Conservation (phyloP, 352 stramenopile species). For the Phytophthora quininea region DNA sequence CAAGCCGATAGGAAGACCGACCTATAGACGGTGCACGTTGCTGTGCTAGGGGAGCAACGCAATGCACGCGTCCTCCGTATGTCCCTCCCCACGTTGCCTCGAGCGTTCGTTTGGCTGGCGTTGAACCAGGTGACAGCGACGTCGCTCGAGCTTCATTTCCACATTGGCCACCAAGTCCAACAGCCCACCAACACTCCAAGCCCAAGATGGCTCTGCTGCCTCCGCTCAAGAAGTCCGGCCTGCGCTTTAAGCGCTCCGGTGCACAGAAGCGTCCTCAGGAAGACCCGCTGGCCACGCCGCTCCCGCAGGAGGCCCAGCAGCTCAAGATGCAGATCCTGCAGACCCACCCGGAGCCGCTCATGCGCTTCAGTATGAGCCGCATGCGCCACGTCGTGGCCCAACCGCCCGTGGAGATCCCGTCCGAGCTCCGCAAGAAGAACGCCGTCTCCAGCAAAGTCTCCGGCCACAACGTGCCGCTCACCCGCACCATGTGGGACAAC, state of each 20-base stretch:
- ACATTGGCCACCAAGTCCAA: constrained; percentile 15
- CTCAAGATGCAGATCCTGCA: constrained; percentile 67
- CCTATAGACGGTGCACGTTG: constrained; percentile 4
- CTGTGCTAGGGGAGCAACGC: neutral
- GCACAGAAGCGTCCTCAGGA: constrained; percentile 15
- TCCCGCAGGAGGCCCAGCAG: constrained; percentile 52
- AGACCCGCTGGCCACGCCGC: constrained; percentile 6
- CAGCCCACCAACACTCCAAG: neutral
- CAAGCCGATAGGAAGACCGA: neutral
- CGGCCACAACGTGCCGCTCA: constrained; percentile 65
- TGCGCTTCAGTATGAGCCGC: constrained; percentile 70
- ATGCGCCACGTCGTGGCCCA: constrained; percentile 56
- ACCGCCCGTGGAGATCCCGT: constrained; percentile 56
- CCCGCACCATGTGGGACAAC: constrained; percentile 70
- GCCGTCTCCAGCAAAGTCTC: constrained; percentile 45
- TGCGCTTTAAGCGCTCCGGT: constrained; percentile 26
- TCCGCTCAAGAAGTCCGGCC: constrained; percentile 28
- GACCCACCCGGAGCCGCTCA: constrained; percentile 44
- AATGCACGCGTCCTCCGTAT: neutral
- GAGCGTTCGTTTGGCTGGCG: neutral
- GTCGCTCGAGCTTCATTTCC: constrained; percentile 12
- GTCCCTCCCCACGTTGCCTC: neutral
- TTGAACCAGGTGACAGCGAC: constrained; percentile 3
- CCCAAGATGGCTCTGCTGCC: constrained; percentile 26
- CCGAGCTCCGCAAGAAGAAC: constrained; percentile 41